Evolutionary conservation across 805 yeast species (phyloP), one percentile per base, ranked within the genome.

Genomic region (Scheffersomyces spartinae): DNA sequence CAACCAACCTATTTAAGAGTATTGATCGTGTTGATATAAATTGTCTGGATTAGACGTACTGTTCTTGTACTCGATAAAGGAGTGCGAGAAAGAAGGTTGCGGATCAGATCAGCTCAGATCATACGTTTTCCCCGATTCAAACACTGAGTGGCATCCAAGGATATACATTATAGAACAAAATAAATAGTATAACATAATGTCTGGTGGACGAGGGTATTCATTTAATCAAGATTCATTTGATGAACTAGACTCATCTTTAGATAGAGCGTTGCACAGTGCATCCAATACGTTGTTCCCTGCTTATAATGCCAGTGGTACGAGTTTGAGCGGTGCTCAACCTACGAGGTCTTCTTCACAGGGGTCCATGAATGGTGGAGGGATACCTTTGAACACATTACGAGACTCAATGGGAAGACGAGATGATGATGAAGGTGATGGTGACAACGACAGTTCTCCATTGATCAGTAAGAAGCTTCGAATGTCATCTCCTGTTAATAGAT

Each of bases 161-260:
- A n/a, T n/a, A n/a, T n/a, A n/a, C n/a, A n/a, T n/a, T n/a, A n/a
- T n/a, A n/a, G n/a, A n/a, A n/a, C n/a, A n/a, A n/a, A n/a, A n/a
- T n/a, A n/a, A n/a, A n/a, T n/a, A n/a, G n/a, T n/a, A n/a, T n/a
- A n/a, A n/a, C n/a, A n/a, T n/a, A n/a, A n/a, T n/a, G n/a, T n/a
- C n/a, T n/a, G n/a, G n/a, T n/a, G n/a, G n/a, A n/a, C n/a, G n/a
- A n/a, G n/a, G 39, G 15, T 37, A 24, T 24, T 35, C 39, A 13
- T 25, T 35, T 14, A 14, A 20, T 18, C 33, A 29, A 15, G 66
- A 67, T 23, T 56, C 71, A 8, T 62, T 75, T 39, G 84, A 77
- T 37, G 66, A 69, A 35, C 69, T 78, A 42, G 84, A 77, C 42
- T 63, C 60, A 34, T 71, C 79, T 7, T 55, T 75, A 30, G 80